Evolutionary conservation across 2,329 filamentous ascomycete genomes (phyloP).

Genomic region (Aspergillus sp.): DNA sequence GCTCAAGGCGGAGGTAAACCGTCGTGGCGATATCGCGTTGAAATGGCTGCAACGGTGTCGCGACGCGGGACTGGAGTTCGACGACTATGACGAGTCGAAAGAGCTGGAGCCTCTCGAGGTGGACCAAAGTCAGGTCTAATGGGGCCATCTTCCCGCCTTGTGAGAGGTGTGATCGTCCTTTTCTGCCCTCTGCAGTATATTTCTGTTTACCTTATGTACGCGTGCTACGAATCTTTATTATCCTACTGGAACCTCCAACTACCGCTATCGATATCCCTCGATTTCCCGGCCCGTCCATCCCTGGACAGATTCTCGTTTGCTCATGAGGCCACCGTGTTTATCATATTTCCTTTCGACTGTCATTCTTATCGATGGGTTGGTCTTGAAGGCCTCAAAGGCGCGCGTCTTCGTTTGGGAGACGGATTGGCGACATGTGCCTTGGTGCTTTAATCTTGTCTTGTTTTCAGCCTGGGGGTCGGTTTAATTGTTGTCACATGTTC

Average conservation of each 20-base stretch:
- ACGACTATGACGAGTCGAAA: constrained; percentile 47
- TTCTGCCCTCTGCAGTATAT: constrained; percentile 4
- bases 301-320: constrained; percentile 5
- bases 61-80: constrained; percentile 47
- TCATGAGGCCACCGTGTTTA: constrained; percentile 3
- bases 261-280: constrained; percentile 3
- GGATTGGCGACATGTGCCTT: background rate
- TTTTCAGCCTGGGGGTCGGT: constrained; percentile 14
- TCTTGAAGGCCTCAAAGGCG: background rate
- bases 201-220: constrained; percentile 13
- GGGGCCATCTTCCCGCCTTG: background rate
- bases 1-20: constrained; percentile 86
- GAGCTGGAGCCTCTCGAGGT: constrained; percentile 37
- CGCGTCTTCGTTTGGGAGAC: background rate
- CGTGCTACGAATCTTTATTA: constrained; percentile 26
- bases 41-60: constrained; percentile 49
- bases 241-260: constrained; percentile 18
- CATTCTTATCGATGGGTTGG: constrained; percentile 7
- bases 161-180: background rate
- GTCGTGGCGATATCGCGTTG: constrained; percentile 68
- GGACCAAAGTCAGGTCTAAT: constrained; percentile 27
- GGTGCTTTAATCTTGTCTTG: background rate
- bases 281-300: background rate
- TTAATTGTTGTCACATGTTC: constrained; percentile 8
- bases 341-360: constrained; percentile 1